phyloP scores from a whole-genome alignment of 2,329 filamentous ascomycete genomes.

The Alternaria hordeiaustralica region DNA sequence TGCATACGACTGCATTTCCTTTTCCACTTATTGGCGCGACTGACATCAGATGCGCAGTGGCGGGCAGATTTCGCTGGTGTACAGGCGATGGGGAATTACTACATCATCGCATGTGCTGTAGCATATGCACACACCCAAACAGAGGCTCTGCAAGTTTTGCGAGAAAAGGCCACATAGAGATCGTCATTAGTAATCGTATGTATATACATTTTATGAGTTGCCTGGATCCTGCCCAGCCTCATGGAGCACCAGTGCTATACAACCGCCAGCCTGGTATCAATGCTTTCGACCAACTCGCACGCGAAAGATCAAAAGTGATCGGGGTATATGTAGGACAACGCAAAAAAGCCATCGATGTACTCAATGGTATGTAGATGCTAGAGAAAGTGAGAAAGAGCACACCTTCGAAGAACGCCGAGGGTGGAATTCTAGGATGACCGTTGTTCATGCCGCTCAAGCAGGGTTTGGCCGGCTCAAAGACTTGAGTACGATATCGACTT shows the following conservation, averaged over 20 bases:
- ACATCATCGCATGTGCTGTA: not conserved
- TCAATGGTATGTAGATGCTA: not conserved
- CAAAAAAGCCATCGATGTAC: not conserved
- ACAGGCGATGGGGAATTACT: not conserved
- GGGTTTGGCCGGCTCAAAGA: not conserved
- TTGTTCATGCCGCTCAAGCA: not conserved
- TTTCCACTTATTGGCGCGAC: not conserved
- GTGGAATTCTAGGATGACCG: not conserved
- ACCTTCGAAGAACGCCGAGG: not conserved
- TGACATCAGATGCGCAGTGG: not conserved
- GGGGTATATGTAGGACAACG: slow-evolving; percentile 1
- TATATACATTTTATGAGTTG: not conserved
- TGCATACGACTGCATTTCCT: not conserved
- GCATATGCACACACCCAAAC: not conserved
- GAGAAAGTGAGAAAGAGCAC: slow-evolving; percentile 3
- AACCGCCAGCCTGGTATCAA: not conserved
- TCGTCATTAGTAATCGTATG: not conserved
- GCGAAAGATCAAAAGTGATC: not conserved
- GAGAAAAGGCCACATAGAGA: not conserved
- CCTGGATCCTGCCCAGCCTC: not conserved
- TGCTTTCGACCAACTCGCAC: not conserved
- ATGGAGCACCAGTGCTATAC: not conserved
- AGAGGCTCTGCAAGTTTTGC: not conserved
- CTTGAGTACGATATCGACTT: slow-evolving; percentile 7
- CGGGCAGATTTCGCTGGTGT: not conserved